Evolutionary conservation across 345 rosid species (phyloP), one percentile per base, ranked within the genome.

Genomic region (Excoecaria agallocha): DNA sequence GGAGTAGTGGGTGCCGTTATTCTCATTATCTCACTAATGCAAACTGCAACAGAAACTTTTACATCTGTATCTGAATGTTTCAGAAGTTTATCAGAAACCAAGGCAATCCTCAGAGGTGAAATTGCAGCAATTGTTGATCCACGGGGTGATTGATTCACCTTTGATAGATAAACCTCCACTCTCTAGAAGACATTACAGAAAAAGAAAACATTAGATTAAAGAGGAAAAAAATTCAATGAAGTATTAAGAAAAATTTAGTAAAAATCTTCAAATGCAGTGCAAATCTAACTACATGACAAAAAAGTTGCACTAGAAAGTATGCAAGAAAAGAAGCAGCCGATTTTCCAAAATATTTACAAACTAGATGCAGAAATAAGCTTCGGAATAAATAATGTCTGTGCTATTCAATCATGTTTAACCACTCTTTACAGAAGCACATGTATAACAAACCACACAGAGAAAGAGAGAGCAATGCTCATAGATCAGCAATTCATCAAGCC

Each of bases 1-100:
- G 97, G 96, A 55, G 87, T 86, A 50, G 82, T 87, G 0, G 95
- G 98, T 3, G 97, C 97, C 24, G 94, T 87, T 76, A 91, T 90
- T 84, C 97, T 86, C 54, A 86, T 79, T 19, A 89, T 84, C 75
- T 91, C 90, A 30, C 78, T 89, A 37, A 91, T 72, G 86, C 98
- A 91, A 19, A 87, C 90, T 69, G 86, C 85, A 79, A 90, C 89
- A 11, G 85, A 83, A 73, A 90, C 85, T 82, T 79, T 83, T 57
- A 93, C 97, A 85, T 87, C 88, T n/a, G 75, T 64, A 81, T 88
- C 86, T 25, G 83, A 66, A 78, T 87, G 87, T 61, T 81, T 86
- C 68, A 91, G 77, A 56, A 91, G 87, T 49, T 77, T 76, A 65
- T 70, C 77, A 12, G 89, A 70, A 58, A 84, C 71, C 75, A 93